Conservation (phyloP, 2,329 filamentous ascomycete genomes). For the Cercospora sp. region DNA sequence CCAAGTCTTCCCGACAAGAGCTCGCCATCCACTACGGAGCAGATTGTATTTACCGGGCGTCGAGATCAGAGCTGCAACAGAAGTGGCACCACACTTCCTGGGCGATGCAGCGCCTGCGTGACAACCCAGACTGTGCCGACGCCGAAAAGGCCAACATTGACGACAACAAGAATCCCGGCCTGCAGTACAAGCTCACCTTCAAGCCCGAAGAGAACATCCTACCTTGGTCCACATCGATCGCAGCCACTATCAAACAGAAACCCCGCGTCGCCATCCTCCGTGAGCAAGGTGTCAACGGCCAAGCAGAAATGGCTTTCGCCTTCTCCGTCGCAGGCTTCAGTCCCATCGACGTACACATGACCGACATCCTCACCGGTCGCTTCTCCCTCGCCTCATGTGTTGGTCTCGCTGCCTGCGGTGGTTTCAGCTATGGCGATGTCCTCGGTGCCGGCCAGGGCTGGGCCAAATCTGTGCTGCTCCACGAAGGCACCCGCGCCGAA, state of each 20-base stretch:
- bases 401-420: conserved; percentile 90
- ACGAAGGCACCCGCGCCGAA: conserved; percentile 70
- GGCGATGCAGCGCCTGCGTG: conserved; percentile 85
- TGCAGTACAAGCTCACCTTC: conserved; percentile 81
- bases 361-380: conserved; percentile 76
- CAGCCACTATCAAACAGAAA: conserved; percentile 60
- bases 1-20: conserved; percentile 68
- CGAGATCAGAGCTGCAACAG: conserved; percentile 74
- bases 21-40: conserved; percentile 73
- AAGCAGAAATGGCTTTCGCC: conserved; percentile 97
- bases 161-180: conserved; percentile 75
- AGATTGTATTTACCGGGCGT: conserved; percentile 66
- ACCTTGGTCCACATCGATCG: conserved; percentile 65
- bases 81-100: conserved; percentile 87
- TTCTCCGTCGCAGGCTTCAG: conserved; percentile 91
- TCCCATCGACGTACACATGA: conserved; percentile 94
- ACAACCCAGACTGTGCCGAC: conserved; percentile 85
- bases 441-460: conserved; percentile 95
- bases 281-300: conserved; percentile 92
- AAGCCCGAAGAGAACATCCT: conserved; percentile 75
- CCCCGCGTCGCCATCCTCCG: conserved; percentile 87
- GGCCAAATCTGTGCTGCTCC: conserved; percentile 89
- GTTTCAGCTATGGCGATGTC: conserved; percentile 92
- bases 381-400: conserved; percentile 79
- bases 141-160: conserved; percentile 74